phyloP scores from a whole-genome alignment of 495 filamentous ascomycete genomes.

The Xylaria longipes region DNA sequence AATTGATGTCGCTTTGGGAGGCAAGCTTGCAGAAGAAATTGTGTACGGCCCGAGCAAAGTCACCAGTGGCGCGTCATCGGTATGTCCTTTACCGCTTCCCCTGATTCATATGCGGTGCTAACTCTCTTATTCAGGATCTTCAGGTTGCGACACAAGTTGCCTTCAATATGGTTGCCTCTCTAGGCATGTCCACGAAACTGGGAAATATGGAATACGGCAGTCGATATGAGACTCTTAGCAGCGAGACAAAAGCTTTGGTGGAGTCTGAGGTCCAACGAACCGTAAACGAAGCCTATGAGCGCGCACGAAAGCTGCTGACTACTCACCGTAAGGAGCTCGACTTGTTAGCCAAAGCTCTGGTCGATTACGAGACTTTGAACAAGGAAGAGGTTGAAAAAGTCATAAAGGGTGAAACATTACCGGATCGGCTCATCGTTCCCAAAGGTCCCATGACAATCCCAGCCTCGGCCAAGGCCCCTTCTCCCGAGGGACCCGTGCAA shows the following conservation, averaged over 20 bases:
- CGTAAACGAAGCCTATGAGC: slow-evolving; percentile 79
- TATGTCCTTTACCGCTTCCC: slow-evolving; percentile 52
- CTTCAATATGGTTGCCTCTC: slow-evolving; percentile 81
- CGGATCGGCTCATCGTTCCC: slow-evolving; percentile 56
- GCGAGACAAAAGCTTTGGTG: slow-evolving; percentile 82
- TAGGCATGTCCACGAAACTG: slow-evolving; percentile 87
- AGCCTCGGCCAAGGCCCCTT: slow-evolving; percentile 36
- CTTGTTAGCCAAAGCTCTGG: slow-evolving; percentile 80
- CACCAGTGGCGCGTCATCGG: slow-evolving; percentile 77
- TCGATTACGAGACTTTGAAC: slow-evolving; percentile 92
- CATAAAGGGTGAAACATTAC: slow-evolving; percentile 79
- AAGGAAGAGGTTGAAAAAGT: slow-evolving; percentile 90
- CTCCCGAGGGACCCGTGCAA: slow-evolving; percentile 34
- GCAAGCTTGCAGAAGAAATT: slow-evolving; percentile 93
- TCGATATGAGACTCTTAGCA: slow-evolving; percentile 80
- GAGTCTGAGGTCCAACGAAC: slow-evolving; percentile 85
- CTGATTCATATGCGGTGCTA: slow-evolving; percentile 9
- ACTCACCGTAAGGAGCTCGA: slow-evolving; percentile 83
- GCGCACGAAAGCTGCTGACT: slow-evolving; percentile 73
- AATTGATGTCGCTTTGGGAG: slow-evolving; percentile 87
- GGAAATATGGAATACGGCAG: slow-evolving; percentile 86
- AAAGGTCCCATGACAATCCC: slow-evolving; percentile 56
- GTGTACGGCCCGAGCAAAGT: slow-evolving; percentile 88
- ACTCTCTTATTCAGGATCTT: slow-evolving; percentile 67
- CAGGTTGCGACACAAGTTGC: slow-evolving; percentile 78